Percentiles rank a stretch among this genome's conserved stretches.
Evolutionary conservation across 805 yeast genomes (phyloP).

Genomic region (Yamadazyma olivae): DNA sequence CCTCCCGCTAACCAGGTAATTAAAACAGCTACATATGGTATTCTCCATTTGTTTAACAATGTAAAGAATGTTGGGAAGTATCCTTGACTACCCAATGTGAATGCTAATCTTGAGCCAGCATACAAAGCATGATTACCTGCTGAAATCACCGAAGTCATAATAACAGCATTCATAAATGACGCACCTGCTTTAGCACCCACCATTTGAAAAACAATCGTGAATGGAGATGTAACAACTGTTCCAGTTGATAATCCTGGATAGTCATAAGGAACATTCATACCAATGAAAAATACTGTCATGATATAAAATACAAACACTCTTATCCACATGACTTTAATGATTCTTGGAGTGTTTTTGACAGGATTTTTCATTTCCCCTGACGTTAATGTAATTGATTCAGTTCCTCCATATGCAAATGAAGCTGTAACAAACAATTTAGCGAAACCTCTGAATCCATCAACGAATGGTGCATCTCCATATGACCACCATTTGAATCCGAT

Average conservation of each 20-base stretch:
- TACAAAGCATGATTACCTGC: conserved; percentile 54
- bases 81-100: conserved; percentile 49
- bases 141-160: conserved; percentile 52
- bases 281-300: conserved; percentile 39
- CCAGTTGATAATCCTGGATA: conserved; percentile 29
- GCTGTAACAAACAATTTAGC: conserved; percentile 50
- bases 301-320: conserved; percentile 34
- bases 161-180: conserved; percentile 51
- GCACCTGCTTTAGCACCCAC: conserved; percentile 42
- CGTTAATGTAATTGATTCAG: conserved; percentile 36
- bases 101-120: conserved; percentile 49
- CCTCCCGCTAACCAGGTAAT: conserved; percentile 55
- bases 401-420: conserved; percentile 51
- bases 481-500: conserved; percentile 43
- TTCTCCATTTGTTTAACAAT: conserved; percentile 37
- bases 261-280: conserved; percentile 40
- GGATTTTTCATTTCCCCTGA: conserved; percentile 35
- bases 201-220: conserved; percentile 41
- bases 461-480: conserved; percentile 52
- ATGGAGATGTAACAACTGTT: conserved; percentile 34
- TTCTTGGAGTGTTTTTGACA: conserved; percentile 25
- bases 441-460: conserved; percentile 50
- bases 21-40: conserved; percentile 49
- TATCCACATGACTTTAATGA: conserved; percentile 28
- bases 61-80: conserved; percentile 44